Evolutionary conservation across 345 rosid genomes (phyloP).

Genomic region (Boechera divaricarpa): DNA sequence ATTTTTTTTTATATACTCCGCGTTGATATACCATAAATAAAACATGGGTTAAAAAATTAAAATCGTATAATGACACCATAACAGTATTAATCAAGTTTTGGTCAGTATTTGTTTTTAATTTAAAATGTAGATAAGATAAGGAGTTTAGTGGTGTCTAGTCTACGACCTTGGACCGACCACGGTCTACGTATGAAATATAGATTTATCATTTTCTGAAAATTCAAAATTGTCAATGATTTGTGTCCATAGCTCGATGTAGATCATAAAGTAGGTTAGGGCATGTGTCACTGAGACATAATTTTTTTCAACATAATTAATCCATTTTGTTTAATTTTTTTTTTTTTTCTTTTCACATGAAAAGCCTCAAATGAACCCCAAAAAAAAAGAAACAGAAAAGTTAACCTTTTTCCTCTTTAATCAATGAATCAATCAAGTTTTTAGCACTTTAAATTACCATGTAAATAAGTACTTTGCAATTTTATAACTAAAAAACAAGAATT

Average conservation of each 20-base stretch:
- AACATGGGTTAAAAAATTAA: neutral
- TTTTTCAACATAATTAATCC: conserved; percentile 16
- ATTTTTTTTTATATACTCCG: neutral
- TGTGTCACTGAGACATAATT: conserved; percentile 33
- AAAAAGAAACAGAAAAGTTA: conserved; percentile 6
- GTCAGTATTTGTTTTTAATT: neutral
- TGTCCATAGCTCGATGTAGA: conserved; percentile 47
- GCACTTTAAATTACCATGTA: neutral
- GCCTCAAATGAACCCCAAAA: conserved; percentile 19
- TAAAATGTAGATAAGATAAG: conserved; percentile 29
- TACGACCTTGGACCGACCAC: conserved; percentile 48
- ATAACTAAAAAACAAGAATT: neutral
- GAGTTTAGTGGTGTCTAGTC: conserved; percentile 48
- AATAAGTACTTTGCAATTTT: neutral
- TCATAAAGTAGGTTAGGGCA: conserved; percentile 48
- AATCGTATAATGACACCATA: neutral
- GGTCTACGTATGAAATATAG: conserved; percentile 41
- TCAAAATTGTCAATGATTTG: conserved; percentile 44
- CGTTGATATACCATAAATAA: neutral
- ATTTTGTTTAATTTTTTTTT: neutral
- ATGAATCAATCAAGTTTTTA: conserved; percentile 30
- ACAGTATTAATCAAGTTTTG: conserved; percentile 1
- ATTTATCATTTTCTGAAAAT: conserved; percentile 12
- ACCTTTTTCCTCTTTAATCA: conserved; percentile 34
- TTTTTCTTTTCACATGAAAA: conserved; percentile 21